Evolutionary conservation across 768 basidiomycete genomes (phyloP).

Genomic region (Tulasnella sp.): DNA sequence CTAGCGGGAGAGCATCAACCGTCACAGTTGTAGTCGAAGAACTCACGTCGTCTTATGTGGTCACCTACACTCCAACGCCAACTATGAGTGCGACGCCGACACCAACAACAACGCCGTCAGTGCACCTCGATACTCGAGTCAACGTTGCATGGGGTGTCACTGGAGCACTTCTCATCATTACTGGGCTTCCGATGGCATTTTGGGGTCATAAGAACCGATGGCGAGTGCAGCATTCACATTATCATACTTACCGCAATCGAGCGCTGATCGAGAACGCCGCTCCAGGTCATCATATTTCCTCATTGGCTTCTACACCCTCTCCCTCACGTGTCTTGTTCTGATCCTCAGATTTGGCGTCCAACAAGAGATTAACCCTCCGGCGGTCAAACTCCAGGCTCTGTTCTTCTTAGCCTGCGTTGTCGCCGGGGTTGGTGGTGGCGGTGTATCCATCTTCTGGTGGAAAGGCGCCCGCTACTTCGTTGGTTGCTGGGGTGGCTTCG

Average conservation of each 20-base stretch:
- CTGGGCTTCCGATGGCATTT: slow-evolving; percentile 80
- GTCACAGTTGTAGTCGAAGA: not conserved
- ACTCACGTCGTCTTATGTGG: not conserved
- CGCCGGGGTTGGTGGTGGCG: slow-evolving; percentile 76
- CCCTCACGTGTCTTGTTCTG: slow-evolving; percentile 76
- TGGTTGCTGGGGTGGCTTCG: slow-evolving; percentile 69
- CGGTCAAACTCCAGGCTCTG: slow-evolving; percentile 67
- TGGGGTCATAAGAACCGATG: slow-evolving; percentile 95
- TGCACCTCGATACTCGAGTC: slow-evolving; percentile 49
- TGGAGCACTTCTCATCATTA: slow-evolving; percentile 78
- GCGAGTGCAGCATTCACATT: slow-evolving; percentile 32
- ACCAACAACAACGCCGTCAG: slow-evolving; percentile 30
- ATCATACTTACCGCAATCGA: slow-evolving; percentile 9
- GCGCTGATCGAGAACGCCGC: slow-evolving; percentile 16
- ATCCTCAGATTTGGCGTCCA: slow-evolving; percentile 76
- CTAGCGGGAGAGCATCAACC: slow-evolving; percentile 4
- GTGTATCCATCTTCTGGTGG: slow-evolving; percentile 85
- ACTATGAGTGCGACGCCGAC: slow-evolving; percentile 34
- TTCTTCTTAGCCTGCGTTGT: slow-evolving; percentile 76
- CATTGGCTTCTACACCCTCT: slow-evolving; percentile 79
- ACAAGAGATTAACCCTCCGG: slow-evolving; percentile 65
- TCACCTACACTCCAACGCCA: slow-evolving; percentile 27
- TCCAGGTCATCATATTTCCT: slow-evolving; percentile 86
- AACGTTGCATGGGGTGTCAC: slow-evolving; percentile 86
- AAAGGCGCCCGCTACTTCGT: slow-evolving; percentile 73